These are phyloP conservation scores for Amphibolis antarctica DNA, from an alignment of 106 monocot species.

Conservation along the genomic window DNA sequence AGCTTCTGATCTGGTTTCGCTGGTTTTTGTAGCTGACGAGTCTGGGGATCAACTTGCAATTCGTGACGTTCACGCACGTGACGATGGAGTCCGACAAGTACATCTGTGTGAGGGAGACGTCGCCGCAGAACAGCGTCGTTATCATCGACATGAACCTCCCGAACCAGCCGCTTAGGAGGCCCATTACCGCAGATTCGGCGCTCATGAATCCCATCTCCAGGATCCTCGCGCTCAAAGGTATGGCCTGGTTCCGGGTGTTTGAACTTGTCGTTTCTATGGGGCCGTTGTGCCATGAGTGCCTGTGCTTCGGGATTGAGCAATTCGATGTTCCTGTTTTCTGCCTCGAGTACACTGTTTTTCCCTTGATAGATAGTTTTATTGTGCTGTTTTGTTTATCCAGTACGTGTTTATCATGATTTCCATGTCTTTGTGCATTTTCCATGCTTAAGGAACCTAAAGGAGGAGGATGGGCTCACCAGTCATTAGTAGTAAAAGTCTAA, in stretches of 20 bases:
- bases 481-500: too few relatives aligned
- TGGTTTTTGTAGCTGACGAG: slow-evolving; percentile 57
- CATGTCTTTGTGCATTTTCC: too few relatives aligned
- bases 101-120: slow-evolving; percentile 95
- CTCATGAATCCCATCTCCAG: slow-evolving; percentile 85
- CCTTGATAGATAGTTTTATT: too few relatives aligned
- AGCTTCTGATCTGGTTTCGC: not conserved
- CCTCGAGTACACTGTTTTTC: too few relatives aligned
- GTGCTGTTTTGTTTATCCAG: too few relatives aligned
- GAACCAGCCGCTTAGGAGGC: slow-evolving; percentile 86
- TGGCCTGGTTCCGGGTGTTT: not conserved
- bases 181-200: slow-evolving; percentile 94
- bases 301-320: too few relatives aligned
- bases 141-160: slow-evolving; percentile 97
- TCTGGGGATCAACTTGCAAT: slow-evolving; percentile 79
- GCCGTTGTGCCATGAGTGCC: too few relatives aligned
- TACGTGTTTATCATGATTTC: too few relatives aligned
- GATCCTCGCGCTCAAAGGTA: slow-evolving; percentile 99
- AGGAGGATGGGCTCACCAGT: too few relatives aligned
- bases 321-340: too few relatives aligned
- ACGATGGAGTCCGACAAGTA: slow-evolving; percentile 99
- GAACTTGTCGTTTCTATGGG: not conserved
- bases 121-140: slow-evolving; percentile 92
- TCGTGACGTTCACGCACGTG: slow-evolving; percentile 94
- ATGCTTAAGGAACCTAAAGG: too few relatives aligned